Conservation (phyloP, 441 rosid species). For the Dalechampia spathulata region DNA sequence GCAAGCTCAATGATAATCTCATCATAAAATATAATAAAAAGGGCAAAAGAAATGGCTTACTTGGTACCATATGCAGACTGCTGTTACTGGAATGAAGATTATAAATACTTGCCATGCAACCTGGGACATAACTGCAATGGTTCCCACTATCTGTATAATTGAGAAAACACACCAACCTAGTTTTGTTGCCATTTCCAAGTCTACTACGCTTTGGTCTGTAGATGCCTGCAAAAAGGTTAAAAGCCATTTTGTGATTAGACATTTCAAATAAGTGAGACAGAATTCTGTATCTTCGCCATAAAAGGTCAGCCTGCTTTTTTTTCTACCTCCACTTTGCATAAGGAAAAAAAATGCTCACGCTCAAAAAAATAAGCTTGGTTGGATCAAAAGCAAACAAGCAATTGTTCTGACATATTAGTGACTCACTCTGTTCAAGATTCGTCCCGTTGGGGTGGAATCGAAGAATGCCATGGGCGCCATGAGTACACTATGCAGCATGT, state of each 20-base stretch:
- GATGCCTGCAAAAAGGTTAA: conserved; percentile 51
- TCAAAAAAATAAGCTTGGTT: too few relatives aligned
- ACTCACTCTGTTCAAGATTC: conserved; percentile 92
- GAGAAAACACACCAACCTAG: conserved; percentile 96
- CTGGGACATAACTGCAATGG: conserved; percentile 89
- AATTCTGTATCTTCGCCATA: neutral
- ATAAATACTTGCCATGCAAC: conserved; percentile 98
- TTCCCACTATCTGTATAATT: conserved; percentile 69
- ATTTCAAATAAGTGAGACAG: neutral
- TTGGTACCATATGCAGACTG: conserved; percentile 91
- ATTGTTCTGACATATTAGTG: neutral
- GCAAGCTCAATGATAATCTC: too few relatives aligned
- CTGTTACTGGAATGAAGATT: conserved; percentile 96
- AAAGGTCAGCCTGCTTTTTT: neutral
- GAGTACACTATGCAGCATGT: conserved; percentile 71
- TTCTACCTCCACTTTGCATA: neutral
- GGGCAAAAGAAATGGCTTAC: conserved; percentile 34
- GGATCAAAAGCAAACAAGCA: neutral
- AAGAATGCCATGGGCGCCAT: conserved; percentile 95
- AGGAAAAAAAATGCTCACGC: too few relatives aligned
- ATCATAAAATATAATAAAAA: neutral
- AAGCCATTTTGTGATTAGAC: neutral
- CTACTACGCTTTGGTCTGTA: conserved; percentile 89
- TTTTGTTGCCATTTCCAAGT: conserved; percentile 69
- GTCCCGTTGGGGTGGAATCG: conserved; percentile 94